Evolutionary conservation across 306 rosid genomes (phyloP).

Genomic region (Ochetophila trinervis): DNA sequence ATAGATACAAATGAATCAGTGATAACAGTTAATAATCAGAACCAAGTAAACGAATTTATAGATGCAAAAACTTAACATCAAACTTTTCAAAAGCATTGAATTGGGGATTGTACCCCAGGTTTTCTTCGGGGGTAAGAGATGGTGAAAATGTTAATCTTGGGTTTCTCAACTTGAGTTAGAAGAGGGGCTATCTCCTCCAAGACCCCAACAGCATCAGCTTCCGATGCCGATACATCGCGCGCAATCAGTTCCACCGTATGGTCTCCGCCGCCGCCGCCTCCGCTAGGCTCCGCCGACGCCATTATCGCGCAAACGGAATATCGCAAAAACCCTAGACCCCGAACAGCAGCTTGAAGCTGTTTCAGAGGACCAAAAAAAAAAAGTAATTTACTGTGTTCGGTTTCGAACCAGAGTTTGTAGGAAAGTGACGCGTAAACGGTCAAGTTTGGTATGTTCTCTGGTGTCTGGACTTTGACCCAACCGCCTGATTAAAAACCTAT

Average conservation of each 20-base stretch:
- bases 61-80: not conserved
- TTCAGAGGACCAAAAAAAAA: not conserved
- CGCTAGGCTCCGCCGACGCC: constrained; percentile 47
- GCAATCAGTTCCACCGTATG: constrained; percentile 56
- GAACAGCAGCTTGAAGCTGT: not conserved
- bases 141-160: constrained; percentile 81
- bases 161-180: constrained; percentile 45
- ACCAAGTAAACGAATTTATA: not conserved
- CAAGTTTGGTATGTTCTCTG: not conserved
- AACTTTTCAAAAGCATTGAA: not conserved
- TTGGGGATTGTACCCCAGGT: constrained; percentile 38
- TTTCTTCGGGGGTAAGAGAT: constrained; percentile 59
- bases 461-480: too few relatives aligned
- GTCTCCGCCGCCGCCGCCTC: constrained; percentile 33
- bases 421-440: constrained; percentile 32
- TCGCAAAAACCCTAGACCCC: constrained; percentile 7
- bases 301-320: not conserved
- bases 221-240: constrained; percentile 26
- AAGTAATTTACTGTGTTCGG: too few relatives aligned
- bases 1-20: not conserved
- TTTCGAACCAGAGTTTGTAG: too few relatives aligned
- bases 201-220: constrained; percentile 20
- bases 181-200: constrained; percentile 56
- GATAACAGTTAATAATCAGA: not conserved
- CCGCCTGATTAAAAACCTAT: too few relatives aligned